A percentile compares a stretch with the other conserved stretches of the same genome.
Evolutionary conservation across 108 stramenopile genomes (phyloP).

Genomic region (Asterionellopsis glacialis): DNA sequence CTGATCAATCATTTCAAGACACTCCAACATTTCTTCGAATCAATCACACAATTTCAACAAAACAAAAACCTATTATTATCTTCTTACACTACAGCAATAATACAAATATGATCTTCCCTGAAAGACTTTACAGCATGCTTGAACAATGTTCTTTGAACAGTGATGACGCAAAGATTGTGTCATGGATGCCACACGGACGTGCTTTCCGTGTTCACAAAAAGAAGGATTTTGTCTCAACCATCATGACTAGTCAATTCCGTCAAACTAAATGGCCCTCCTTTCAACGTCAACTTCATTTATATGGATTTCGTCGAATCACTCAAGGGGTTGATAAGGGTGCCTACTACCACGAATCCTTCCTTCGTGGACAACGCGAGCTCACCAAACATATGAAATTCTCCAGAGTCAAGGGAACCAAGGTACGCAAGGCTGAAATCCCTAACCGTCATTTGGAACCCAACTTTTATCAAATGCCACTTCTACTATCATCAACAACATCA

Average conservation of each 20-base stretch:
- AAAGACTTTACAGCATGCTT: conserved; percentile 9
- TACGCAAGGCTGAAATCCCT: conserved; percentile 24
- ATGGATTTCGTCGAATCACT: conserved; percentile 70
- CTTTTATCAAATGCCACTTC: not conserved
- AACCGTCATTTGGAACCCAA: not conserved
- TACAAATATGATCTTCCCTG: conserved; percentile 4
- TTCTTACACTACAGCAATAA: too few species aligned
- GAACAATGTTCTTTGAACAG: conserved; percentile 19
- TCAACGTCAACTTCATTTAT: conserved; percentile 66
- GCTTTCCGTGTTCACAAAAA: conserved; percentile 62
- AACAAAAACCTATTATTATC: too few species aligned
- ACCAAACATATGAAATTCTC: conserved; percentile 22
- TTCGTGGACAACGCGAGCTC: conserved; percentile 25
- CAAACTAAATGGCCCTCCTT: conserved; percentile 34
- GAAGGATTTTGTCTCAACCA: conserved; percentile 34
- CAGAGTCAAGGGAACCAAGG: conserved; percentile 73
- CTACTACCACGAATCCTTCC: conserved; percentile 37
- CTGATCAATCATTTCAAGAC: too few species aligned
- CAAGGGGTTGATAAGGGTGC: conserved; percentile 27
- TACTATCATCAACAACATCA: not conserved
- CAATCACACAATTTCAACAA: too few species aligned
- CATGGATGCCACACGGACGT: conserved; percentile 52
- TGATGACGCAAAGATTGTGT: conserved; percentile 31
- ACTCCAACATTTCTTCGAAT: too few species aligned
- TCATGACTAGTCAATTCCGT: conserved; percentile 78